Conservation (phyloP, 192 early-diverging fungal genomes). For the Umbelopsis ramanniana region DNA sequence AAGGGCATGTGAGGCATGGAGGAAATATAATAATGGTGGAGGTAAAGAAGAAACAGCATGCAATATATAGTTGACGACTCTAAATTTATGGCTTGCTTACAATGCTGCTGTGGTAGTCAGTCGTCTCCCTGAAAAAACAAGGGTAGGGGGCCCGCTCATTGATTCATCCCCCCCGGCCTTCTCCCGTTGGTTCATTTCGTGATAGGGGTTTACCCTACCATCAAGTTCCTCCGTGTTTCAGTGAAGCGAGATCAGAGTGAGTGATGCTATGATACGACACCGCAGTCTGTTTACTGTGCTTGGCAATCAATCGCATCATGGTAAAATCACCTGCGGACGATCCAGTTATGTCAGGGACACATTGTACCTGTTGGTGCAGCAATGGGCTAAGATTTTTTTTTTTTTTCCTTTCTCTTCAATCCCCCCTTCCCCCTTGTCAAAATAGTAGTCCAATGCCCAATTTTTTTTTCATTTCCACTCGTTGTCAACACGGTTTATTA, state of each 20-base stretch:
- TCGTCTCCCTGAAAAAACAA: slow-evolving; percentile 16
- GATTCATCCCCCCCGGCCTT: not conserved
- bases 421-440: not conserved
- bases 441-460: not conserved
- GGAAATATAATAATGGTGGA: not conserved
- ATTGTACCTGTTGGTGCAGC: not conserved
- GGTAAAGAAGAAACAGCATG: not conserved
- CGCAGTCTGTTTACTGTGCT: not conserved
- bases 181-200: slow-evolving; percentile 16
- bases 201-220: slow-evolving; percentile 10
- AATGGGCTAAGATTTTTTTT: not conserved
- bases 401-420: not conserved
- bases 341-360: too few species aligned
- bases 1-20: slow-evolving; percentile 17
- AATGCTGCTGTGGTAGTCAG: not conserved
- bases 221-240: slow-evolving; percentile 10
- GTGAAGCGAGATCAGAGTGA: not conserved
- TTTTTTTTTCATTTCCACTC: not conserved
- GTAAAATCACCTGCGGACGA: too few species aligned
- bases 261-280: not conserved
- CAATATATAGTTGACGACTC: not conserved
- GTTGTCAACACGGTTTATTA: not conserved
- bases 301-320: not conserved
- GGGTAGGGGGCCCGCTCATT: slow-evolving; percentile 1
- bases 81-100: not conserved